phyloP scores from a whole-genome alignment of 108 stramenopile species.

The Cyclotella atomus region DNA sequence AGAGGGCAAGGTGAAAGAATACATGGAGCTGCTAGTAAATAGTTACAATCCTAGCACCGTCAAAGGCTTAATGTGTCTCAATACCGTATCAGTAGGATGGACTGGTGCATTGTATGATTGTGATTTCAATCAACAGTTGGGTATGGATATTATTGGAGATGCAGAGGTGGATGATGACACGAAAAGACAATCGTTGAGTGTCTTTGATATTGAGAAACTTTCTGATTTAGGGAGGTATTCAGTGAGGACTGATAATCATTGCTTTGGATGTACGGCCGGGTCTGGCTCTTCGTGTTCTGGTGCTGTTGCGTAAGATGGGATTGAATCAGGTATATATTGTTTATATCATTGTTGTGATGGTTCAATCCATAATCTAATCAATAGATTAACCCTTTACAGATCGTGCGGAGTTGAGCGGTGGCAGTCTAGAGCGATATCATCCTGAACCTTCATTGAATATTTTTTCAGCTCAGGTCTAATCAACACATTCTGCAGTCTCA shows the following conservation, averaged over 20 bases:
- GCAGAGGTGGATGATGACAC: constrained; percentile 8
- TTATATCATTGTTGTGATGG: background rate
- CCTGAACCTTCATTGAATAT: no score
- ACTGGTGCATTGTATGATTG: constrained; percentile 93
- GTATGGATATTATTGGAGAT: constrained; percentile 72
- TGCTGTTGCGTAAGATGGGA: constrained; percentile 3
- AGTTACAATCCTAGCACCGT: constrained; percentile 92
- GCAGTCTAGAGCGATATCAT: no score
- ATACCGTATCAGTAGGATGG: constrained; percentile 82
- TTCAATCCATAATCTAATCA: background rate
- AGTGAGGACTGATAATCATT: constrained; percentile 94
- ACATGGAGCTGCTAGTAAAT: constrained; percentile 95
- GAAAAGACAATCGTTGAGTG: constrained; percentile 45
- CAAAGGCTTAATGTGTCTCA: constrained; percentile 83
- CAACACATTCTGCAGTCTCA: no score
- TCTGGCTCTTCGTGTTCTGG: constrained; percentile 66
- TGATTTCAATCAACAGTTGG: constrained; percentile 98
- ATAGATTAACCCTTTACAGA: background rate
- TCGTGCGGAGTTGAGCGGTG: no score
- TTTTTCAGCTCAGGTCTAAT: no score
- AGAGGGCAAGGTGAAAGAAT: constrained; percentile 89
- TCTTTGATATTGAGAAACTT: constrained; percentile 90
- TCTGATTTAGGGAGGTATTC: constrained; percentile 71
- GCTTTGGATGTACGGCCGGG: constrained; percentile 98
- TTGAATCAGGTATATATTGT: no score